Conservation (phyloP, 495 filamentous ascomycete genomes). For the Venustampulla echinocandica region DNA sequence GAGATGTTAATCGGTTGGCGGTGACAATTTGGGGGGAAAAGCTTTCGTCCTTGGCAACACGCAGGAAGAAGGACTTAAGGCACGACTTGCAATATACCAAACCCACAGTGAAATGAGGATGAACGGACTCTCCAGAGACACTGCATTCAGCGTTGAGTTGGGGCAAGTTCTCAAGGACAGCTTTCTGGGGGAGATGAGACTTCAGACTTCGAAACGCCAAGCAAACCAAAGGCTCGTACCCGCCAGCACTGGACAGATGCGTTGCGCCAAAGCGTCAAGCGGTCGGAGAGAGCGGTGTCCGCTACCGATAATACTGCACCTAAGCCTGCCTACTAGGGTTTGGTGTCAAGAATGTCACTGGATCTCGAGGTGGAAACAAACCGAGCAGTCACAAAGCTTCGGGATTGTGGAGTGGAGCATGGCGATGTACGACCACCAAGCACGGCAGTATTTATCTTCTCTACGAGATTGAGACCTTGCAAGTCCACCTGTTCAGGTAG, state of each 20-base stretch:
- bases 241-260: constrained; percentile 3
- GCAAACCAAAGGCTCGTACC: constrained; percentile 8
- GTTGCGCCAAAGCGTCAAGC: constrained; percentile 8
- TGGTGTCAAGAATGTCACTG: constrained; percentile 8
- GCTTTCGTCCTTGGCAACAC: constrained; percentile 20
- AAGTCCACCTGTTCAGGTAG: too few species aligned
- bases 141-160: constrained; percentile 16
- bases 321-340: constrained; percentile 15
- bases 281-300: constrained; percentile 12
- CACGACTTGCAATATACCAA: constrained; percentile 23
- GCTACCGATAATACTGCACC: constrained; percentile 11
- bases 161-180: constrained; percentile 15
- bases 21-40: constrained; percentile 26
- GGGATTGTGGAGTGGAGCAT: constrained; percentile 16
- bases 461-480: too few species aligned
- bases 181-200: constrained; percentile 11
- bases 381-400: constrained; percentile 9
- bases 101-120: constrained; percentile 18
- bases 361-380: constrained; percentile 13
- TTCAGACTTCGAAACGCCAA: constrained; percentile 11
- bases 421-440: constrained; percentile 20
- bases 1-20: constrained; percentile 17
- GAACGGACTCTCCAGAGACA: constrained; percentile 14
- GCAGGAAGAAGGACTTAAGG: constrained; percentile 21
- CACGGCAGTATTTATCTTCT: too few species aligned